A percentile compares a stretch with the other conserved stretches of the same genome.
Evolutionary conservation across 2,329 filamentous ascomycete genomes (phyloP).

Genomic region (Dissoconium aciculare): DNA sequence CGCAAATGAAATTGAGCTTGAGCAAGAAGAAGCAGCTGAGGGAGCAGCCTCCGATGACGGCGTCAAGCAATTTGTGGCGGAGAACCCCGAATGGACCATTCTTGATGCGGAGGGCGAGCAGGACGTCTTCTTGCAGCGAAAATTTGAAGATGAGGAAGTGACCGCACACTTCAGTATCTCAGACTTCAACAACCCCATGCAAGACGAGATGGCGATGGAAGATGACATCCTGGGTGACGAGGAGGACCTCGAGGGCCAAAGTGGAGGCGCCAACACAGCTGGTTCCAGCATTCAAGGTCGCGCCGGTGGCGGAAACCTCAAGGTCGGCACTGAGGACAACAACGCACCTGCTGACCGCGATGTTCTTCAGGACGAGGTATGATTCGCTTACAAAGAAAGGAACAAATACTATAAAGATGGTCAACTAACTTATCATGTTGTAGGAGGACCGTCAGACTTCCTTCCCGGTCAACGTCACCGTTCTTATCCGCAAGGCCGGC

Average conservation of each 20-base stretch:
- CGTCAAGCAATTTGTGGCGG: constrained; percentile 66
- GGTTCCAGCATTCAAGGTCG: constrained; percentile 40
- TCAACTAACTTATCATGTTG: no score
- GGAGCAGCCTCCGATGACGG: constrained; percentile 45
- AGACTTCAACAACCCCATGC: constrained; percentile 48
- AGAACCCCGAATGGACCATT: constrained; percentile 62
- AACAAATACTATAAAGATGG: no score
- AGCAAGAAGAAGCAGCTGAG: constrained; percentile 49
- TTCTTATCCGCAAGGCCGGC: constrained; percentile 64
- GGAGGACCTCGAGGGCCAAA: constrained; percentile 34
- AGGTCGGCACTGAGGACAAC: constrained; percentile 41
- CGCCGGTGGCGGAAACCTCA: constrained; percentile 36
- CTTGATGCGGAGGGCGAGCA: constrained; percentile 72
- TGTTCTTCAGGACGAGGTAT: constrained; percentile 40
- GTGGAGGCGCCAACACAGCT: constrained; percentile 42
- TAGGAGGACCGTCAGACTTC: constrained; percentile 39
- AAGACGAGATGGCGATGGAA: constrained; percentile 34
- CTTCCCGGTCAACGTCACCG: constrained; percentile 69
- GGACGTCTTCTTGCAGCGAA: constrained; percentile 71
- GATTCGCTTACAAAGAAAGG: constrained; percentile 1
- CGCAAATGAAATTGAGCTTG: constrained; percentile 66
- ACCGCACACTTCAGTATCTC: constrained; percentile 72
- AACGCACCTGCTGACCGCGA: constrained; percentile 43
- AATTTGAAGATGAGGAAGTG: constrained; percentile 76
- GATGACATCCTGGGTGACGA: constrained; percentile 33